Percentiles rank a stretch among this genome's conserved stretches.
phyloP scores from a whole-genome alignment of 257 asterid species.

The Ballota nigra region DNA sequence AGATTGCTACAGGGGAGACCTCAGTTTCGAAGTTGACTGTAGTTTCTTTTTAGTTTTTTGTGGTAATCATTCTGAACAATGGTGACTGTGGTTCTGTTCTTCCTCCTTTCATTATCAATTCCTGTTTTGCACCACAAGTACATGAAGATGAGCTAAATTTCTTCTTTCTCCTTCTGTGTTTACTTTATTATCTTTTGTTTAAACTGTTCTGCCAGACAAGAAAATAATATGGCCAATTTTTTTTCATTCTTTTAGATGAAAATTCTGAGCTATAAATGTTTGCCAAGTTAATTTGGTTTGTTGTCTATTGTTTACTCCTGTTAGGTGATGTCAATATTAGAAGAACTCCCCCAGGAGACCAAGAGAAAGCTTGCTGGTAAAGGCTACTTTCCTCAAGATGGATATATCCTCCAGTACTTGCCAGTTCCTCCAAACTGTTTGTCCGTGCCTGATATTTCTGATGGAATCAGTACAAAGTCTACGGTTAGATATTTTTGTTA shows the following conservation, averaged over 20 bases:
- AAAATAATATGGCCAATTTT: neutral
- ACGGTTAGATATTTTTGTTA: slow-evolving; percentile 50
- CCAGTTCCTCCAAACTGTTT: slow-evolving; percentile 99
- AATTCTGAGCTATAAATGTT: too few species aligned
- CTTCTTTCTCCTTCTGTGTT: slow-evolving; percentile 3
- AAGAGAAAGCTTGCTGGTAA: slow-evolving; percentile 55
- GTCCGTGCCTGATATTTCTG: slow-evolving; percentile 95
- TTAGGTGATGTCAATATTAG: slow-evolving; percentile 66
- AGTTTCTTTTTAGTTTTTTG: neutral
- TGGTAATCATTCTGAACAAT: neutral
- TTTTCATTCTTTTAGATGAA: neutral
- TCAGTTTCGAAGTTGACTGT: neutral
- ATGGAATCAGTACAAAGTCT: slow-evolving; percentile 86
- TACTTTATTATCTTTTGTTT: slow-evolving; percentile 1
- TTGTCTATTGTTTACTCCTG: slow-evolving; percentile 21
- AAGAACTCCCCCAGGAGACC: slow-evolving; percentile 62
- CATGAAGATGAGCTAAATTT: slow-evolving; percentile 18
- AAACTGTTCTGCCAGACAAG: neutral
- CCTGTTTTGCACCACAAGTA: neutral
- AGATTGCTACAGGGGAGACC: neutral
- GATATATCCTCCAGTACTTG: slow-evolving; percentile 69
- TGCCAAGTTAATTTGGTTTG: slow-evolving; percentile 16
- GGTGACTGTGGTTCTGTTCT: neutral
- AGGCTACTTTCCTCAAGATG: slow-evolving; percentile 84
- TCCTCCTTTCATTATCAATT: neutral